These are phyloP conservation scores for Quercus suber DNA, from an alignment of 306 rosid genomes.

Conservation along the genomic window DNA sequence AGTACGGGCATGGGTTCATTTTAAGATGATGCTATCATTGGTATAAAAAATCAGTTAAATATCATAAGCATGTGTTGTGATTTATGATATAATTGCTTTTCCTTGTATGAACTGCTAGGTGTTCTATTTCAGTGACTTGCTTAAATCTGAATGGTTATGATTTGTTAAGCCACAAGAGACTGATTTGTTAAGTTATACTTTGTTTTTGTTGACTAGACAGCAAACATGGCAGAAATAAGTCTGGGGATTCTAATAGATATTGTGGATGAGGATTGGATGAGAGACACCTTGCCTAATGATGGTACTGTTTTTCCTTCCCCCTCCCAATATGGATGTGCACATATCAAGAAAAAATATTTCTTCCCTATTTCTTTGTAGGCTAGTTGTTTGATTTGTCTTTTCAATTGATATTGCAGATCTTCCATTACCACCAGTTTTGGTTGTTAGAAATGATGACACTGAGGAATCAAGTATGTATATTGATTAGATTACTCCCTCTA, in stretches of 20 bases:
- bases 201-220: neutral
- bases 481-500: neutral
- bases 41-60: too few species aligned
- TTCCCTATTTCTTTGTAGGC: neutral
- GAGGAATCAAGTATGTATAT: slow-evolving; percentile 6
- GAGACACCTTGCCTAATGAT: slow-evolving; percentile 7
- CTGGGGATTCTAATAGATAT: slow-evolving; percentile 1
- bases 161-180: neutral
- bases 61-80: too few species aligned
- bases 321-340: neutral
- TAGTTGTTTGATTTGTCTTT: neutral
- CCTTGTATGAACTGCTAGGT: neutral
- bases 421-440: slow-evolving; percentile 5
- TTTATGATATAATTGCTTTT: neutral
- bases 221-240: neutral
- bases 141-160: neutral
- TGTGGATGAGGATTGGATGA: slow-evolving; percentile 12
- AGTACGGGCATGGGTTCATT: too few species aligned
- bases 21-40: too few species aligned
- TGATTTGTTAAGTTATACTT: neutral
- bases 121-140: neutral
- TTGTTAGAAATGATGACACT: neutral
- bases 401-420: neutral
- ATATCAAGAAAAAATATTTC: neutral
- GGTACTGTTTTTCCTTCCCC: neutral